Evolutionary conservation across 306 rosid genomes (phyloP).

Genomic region (Begonia masoniana): DNA sequence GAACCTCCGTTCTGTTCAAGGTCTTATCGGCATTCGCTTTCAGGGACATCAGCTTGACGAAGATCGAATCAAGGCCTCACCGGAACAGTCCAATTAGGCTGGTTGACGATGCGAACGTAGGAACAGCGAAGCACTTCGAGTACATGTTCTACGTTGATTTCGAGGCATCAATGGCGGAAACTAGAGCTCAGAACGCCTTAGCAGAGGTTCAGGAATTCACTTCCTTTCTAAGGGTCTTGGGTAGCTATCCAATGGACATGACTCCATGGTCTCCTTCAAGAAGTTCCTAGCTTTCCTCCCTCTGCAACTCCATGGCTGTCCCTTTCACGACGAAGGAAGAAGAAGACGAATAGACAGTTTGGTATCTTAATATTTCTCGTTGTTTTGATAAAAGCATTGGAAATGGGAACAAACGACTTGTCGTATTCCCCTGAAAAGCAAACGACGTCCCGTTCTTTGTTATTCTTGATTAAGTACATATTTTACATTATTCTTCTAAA

Average conservation of each 20-base stretch:
- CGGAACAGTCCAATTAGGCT: slow-evolving; percentile 82
- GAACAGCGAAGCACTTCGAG: slow-evolving; percentile 95
- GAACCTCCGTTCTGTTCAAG: slow-evolving; percentile 88
- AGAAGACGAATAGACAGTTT: no score
- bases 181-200: slow-evolving; percentile 80
- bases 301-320: no score
- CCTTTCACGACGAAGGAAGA: no score
- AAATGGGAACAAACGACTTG: no score
- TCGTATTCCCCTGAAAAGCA: no score
- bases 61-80: slow-evolving; percentile 91
- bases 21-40: slow-evolving; percentile 85
- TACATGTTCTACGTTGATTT: slow-evolving; percentile 88
- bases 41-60: slow-evolving; percentile 78
- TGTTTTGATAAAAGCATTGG: no score
- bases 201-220: slow-evolving; percentile 98
- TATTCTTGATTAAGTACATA: no score
- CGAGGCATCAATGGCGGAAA: slow-evolving; percentile 96
- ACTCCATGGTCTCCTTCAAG: slow-evolving; percentile 62
- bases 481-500: no score
- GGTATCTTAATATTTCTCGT: no score
- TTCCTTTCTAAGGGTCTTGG: slow-evolving; percentile 78
- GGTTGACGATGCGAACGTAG: slow-evolving; percentile 67
- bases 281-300: no score
- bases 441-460: no score
- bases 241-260: slow-evolving; percentile 97